Base-by-base conservation (phyloP, 2,329 filamentous ascomycete species). In the Botrytis deweyae region DNA sequence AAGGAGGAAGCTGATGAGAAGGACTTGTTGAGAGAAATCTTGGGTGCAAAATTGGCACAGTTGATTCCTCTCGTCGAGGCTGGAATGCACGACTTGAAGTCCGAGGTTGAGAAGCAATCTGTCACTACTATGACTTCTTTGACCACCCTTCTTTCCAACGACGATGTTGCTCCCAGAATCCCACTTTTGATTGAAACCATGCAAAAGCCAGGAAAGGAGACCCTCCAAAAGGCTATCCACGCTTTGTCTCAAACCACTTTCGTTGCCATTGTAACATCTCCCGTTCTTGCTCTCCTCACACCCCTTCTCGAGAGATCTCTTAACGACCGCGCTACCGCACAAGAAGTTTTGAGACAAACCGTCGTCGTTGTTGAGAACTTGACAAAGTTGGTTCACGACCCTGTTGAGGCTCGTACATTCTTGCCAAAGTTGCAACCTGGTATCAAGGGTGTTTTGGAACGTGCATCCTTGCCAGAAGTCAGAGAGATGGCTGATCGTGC, bases 201-300 rank as follows among this genome's bases (percentile, higher is more conserved):
- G 91, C 93, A 98, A 82, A 91, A 98, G 79, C 96, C 96, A 9
- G 97, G 94, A 18, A 87, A 93, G 22, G 90, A 97, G 83, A 94
- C 92, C 42, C 88, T 97, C 73, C 93, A 97, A 82, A 98, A 98
- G 86, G 95, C 96, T 46, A 98, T 99, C 77, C 96, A 98, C 81
- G 96, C 95, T 64, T 87, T 99, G 64, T 98, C 95, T 6, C 94
- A 97, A 85, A 99, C 96, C 18, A 99, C 96, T n/a, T 99, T 99
- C 79, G 96, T 99, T 71, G 95, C 96, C 73, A 88, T 97, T 77
- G 96, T 99, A 79, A 98, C 94, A 20, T 98, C 95, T 14, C 96
- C 96, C 16, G 95, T 98, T 8, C 89, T 99, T 74, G 96, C 96
- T 29, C 90, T 99, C 73, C 88, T 99, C 72, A 99, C 96, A 2